Percentiles rank a stretch among this genome's conserved stretches.
phyloP scores from a whole-genome alignment of 1,284 basidiomycete species.

The Ceratobasidium sp. region DNA sequence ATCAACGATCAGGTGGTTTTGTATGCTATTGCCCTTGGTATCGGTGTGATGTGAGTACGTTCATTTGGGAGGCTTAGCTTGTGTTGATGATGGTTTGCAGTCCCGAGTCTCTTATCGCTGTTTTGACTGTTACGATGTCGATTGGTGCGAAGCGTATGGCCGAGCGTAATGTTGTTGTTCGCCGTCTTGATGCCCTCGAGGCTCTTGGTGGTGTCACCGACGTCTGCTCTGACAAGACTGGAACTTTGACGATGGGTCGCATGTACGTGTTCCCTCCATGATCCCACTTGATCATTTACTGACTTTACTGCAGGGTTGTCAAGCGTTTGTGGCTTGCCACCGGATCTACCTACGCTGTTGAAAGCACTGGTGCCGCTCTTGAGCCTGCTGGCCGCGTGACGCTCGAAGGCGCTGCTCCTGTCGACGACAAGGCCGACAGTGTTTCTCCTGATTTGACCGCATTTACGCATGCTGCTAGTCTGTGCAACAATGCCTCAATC shows the following conservation, averaged over 20 bases:
- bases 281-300: not conserved
- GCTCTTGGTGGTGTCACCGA: conserved; percentile 69
- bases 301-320: conserved; percentile 40
- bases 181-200: conserved; percentile 68
- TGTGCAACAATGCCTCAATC: conserved; percentile 62
- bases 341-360: conserved; percentile 41
- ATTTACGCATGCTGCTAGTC: conserved; percentile 57
- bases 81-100: conserved; percentile 49
- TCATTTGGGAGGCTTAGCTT: conserved; percentile 55
- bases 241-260: conserved; percentile 48
- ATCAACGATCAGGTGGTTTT: conserved; percentile 60
- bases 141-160: conserved; percentile 66
- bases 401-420: conserved; percentile 48
- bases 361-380: conserved; percentile 42
- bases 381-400: conserved; percentile 47
- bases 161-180: conserved; percentile 62
- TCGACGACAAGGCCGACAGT: conserved; percentile 48
- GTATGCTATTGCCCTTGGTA: conserved; percentile 57
- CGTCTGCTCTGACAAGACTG: conserved; percentile 68
- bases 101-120: conserved; percentile 58
- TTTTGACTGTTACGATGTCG: conserved; percentile 56
- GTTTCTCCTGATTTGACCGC: conserved; percentile 51
- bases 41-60: conserved; percentile 53
- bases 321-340: conserved; percentile 44
- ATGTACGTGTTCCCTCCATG: conserved; percentile 5